Evolutionary conservation across 2,329 filamentous ascomycete species (phyloP), one percentile per base, ranked within the genome.

Genomic region (Fusarium sarcochroum): DNA sequence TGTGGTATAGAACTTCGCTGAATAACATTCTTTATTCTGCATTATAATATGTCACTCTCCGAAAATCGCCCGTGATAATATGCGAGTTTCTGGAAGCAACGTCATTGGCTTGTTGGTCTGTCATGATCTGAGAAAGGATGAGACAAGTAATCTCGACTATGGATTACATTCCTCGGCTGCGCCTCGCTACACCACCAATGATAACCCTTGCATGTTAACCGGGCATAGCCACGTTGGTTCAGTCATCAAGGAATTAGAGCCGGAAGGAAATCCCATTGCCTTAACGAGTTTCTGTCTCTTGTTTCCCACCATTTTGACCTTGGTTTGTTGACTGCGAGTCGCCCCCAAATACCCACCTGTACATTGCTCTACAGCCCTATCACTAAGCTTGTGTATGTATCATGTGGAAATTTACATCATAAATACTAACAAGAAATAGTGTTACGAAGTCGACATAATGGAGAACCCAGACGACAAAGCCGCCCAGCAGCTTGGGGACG

Each of bases 151-250:
- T 54, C 21, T 54, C 20, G 11, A 14, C 20, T 23, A 20, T 42
- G 40, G 40, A 23, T 40, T 40, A 20, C 40, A 35, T 30, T 20
- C 34, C 38, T n/a, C 27, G 27, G 20, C n/a, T 57, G 34, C 35
- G 27, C 25, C n/a, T 20, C 7, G 15, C 32, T 27, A 25, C 3
- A 32, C 41, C 17, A 25, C 34, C 41, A 41, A 58, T 45, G 25
- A 25, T 10, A 21, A 23, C 15, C 23, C 25, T 5, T 44, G 11
- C 40, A 56, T 23, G 18, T 15, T 21, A 13, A 18, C 18, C 17
- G 38, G 15, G 15, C 46, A 17, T 30, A 46, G 56, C 50, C 50
- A 56, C 50, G 37, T 40, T 35, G 7, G 40, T 44, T 56, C 13
- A n/a, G 30, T 32, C 18, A 5, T 8, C 6, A 15, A 41, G 10